Evolutionary conservation across 73 alveolate genomes (phyloP).

Genomic region (Symbiodinium pilosum): DNA sequence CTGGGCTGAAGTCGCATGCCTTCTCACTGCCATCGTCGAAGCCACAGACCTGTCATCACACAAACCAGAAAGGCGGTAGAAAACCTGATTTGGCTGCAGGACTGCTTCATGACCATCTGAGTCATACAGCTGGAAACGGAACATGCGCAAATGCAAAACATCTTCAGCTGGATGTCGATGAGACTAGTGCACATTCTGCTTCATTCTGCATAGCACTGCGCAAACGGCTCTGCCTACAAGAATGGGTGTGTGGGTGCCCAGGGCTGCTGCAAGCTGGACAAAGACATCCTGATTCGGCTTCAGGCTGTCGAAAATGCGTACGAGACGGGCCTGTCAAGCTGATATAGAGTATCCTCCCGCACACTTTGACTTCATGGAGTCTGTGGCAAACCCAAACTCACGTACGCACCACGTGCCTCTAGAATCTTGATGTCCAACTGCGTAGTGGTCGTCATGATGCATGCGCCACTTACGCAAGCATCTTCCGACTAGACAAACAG

Average conservation of each 20-base stretch:
- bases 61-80: too few relatives aligned
- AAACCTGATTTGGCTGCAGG: not conserved
- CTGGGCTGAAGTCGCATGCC: not conserved
- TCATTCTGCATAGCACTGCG: too few relatives aligned
- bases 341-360: too few relatives aligned
- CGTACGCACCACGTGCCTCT: not conserved
- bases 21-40: conserved; percentile 67
- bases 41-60: conserved; percentile 42
- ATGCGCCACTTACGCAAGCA: conserved; percentile 15
- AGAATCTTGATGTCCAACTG: conserved; percentile 16
- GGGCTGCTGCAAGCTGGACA: conserved; percentile 59
- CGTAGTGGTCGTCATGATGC: not conserved
- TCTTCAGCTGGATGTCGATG: too few relatives aligned
- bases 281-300: conserved; percentile 91
- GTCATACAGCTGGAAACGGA: too few relatives aligned
- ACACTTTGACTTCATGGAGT: too few relatives aligned
- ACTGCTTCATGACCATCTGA: too few relatives aligned
- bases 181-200: too few relatives aligned
- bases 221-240: too few relatives aligned
- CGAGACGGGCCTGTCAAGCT: conserved; percentile 37
- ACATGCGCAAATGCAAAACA: too few relatives aligned
- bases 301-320: conserved; percentile 78
- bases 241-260: not conserved
- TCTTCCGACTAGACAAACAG: not conserved
- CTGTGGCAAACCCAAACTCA: not conserved